These are phyloP conservation scores for Limnomonas spitsbergensis DNA, from an alignment of 139 green algal genomes.

Conservation along the genomic window DNA sequence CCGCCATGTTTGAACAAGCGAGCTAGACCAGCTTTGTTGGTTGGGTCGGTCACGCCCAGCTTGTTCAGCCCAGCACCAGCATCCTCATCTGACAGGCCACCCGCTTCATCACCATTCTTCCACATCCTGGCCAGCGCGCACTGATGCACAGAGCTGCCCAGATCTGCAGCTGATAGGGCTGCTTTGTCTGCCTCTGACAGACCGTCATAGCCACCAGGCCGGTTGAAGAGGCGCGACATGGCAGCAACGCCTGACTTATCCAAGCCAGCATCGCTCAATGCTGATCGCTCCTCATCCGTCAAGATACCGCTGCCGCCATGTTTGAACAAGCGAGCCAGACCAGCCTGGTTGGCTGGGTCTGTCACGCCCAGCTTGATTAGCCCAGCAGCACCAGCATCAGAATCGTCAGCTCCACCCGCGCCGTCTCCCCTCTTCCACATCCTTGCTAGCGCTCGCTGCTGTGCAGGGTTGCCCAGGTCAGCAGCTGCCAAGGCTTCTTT, in stretches of 20 bases:
- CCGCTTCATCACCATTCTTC: not conserved
- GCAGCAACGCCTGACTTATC: not conserved
- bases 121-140: not conserved
- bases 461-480: not conserved
- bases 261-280: not conserved
- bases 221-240: not conserved
- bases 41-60: not conserved
- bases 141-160: not conserved
- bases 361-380: not conserved
- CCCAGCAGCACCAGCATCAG: not conserved
- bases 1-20: not conserved
- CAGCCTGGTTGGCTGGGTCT: not conserved
- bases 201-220: not conserved
- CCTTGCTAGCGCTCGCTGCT: not conserved
- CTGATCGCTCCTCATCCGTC: not conserved
- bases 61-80: not conserved
- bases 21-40: not conserved
- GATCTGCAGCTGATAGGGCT: not conserved
- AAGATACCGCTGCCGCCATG: not conserved
- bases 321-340: slow-evolving; percentile 6
- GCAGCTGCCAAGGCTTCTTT: not conserved
- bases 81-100: not conserved
- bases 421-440: not conserved
- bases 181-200: not conserved
- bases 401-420: not conserved